Conservation (phyloP, 257 asterid species). For the Plectranthus barbatus region DNA sequence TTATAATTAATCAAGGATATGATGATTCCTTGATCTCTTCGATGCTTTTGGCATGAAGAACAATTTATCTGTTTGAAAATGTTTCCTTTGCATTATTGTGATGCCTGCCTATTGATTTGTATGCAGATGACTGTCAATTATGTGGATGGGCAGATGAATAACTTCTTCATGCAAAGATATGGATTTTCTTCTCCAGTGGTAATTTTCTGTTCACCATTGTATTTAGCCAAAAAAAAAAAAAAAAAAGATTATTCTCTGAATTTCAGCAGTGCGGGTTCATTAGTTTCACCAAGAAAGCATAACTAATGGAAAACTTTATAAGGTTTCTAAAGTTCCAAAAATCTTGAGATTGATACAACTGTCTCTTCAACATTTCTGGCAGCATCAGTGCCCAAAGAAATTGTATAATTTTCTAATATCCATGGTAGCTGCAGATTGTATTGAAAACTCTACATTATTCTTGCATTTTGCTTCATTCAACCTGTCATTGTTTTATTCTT, state of each 20-base stretch:
- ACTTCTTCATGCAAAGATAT: slow-evolving; percentile 78
- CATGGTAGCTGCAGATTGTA: background rate
- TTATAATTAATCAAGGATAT: background rate
- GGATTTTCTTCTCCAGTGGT: slow-evolving; percentile 98
- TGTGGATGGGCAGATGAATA: slow-evolving; percentile 65
- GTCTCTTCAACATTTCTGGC: background rate
- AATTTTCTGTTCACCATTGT: slow-evolving; percentile 15
- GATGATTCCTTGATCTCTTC: slow-evolving; percentile 5
- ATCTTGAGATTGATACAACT: background rate
- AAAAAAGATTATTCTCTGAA: background rate
- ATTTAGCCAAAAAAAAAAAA: background rate
- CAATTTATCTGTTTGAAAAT: background rate
- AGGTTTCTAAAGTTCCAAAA: background rate
- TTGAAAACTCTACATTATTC: background rate
- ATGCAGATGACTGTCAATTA: slow-evolving; percentile 93
- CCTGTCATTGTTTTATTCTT: background rate
- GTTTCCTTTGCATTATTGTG: slow-evolving; percentile 2
- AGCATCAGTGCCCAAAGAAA: background rate
- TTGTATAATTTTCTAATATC: background rate
- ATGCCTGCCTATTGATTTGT: slow-evolving; percentile 12
- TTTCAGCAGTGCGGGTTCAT: background rate
- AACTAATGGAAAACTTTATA: background rate
- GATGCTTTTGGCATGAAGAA: slow-evolving; percentile 10
- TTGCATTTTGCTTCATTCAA: background rate
- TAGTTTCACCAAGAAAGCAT: background rate